phyloP scores from a whole-genome alignment of 768 basidiomycete species.

The Fomitopsis serialis region DNA sequence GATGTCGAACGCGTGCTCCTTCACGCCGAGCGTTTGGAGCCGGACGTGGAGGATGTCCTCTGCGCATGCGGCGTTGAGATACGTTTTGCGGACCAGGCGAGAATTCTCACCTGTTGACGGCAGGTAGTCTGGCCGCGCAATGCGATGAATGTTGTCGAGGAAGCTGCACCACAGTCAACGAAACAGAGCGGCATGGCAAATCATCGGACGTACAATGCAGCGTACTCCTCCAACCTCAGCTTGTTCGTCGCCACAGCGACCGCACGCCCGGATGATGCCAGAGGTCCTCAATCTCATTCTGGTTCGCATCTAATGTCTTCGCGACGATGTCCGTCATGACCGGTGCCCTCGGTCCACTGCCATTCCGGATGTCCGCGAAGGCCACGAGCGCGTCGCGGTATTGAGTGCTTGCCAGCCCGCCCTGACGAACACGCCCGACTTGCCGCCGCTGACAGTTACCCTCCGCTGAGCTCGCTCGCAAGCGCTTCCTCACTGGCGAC shows the following conservation, averaged over 20 bases:
- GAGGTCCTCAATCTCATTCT: slow-evolving; percentile 52
- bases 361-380: slow-evolving; percentile 28
- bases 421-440: slow-evolving; percentile 61
- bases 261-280: slow-evolving; percentile 70
- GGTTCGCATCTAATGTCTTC: slow-evolving; percentile 43
- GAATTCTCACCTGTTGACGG: slow-evolving; percentile 55
- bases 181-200: neutral
- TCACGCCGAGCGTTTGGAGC: slow-evolving; percentile 74
- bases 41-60: slow-evolving; percentile 78
- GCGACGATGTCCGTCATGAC: slow-evolving; percentile 50
- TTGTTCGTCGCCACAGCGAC: slow-evolving; percentile 50
- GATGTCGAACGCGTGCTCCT: slow-evolving; percentile 71
- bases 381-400: slow-evolving; percentile 38
- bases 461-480: slow-evolving; percentile 62
- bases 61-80: slow-evolving; percentile 20
- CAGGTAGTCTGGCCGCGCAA: slow-evolving; percentile 63
- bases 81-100: neutral
- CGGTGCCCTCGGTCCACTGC: slow-evolving; percentile 23
- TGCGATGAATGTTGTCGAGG: slow-evolving; percentile 56
- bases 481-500: slow-evolving; percentile 63
- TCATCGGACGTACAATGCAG: slow-evolving; percentile 70
- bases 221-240: slow-evolving; percentile 70
- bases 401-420: slow-evolving; percentile 67
- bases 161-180: slow-evolving; percentile 43
- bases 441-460: slow-evolving; percentile 57